Evolutionary conservation across 805 yeast genomes (phyloP).

Genomic region (Myxozyma neotropica): DNA sequence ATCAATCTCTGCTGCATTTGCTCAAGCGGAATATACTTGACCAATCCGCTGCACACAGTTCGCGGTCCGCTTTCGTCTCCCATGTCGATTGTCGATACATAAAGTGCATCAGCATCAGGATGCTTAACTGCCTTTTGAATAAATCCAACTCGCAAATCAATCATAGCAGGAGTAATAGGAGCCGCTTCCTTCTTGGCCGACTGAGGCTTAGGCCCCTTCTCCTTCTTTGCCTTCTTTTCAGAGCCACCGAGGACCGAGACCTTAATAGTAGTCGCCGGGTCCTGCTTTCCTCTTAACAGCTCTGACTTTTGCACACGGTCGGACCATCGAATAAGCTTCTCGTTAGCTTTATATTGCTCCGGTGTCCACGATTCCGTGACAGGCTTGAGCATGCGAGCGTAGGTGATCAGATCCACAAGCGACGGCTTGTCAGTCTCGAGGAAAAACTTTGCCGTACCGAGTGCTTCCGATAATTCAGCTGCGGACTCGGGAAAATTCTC

Average conservation of each 20-base stretch:
- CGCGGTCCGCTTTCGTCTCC: slow-evolving; percentile 98
- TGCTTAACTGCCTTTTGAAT: slow-evolving; percentile 95
- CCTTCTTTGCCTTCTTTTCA: slow-evolving; percentile 49
- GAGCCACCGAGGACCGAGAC: slow-evolving; percentile 37
- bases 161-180: slow-evolving; percentile 77
- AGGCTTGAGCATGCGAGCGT: slow-evolving; percentile 62
- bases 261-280: slow-evolving; percentile 41
- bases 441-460: slow-evolving; percentile 65
- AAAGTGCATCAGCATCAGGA: slow-evolving; percentile 96
- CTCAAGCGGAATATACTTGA: slow-evolving; percentile 83
- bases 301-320: slow-evolving; percentile 76
- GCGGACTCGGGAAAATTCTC: slow-evolving; percentile 57
- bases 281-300: slow-evolving; percentile 49
- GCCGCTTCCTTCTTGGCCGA: slow-evolving; percentile 51
- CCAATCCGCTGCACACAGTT: slow-evolving; percentile 97
- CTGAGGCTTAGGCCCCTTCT: slow-evolving; percentile 52
- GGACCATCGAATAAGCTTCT: slow-evolving; percentile 92
- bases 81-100: slow-evolving; percentile 93
- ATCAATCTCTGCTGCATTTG: slow-evolving; percentile 91
- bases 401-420: slow-evolving; percentile 69
- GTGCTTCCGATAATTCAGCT: slow-evolving; percentile 63
- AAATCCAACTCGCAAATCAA: slow-evolving; percentile 94
- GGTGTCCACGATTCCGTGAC: slow-evolving; percentile 58
- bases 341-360: slow-evolving; percentile 60
- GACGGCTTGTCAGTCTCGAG: slow-evolving; percentile 64